Percentiles rank a stretch among this genome's conserved stretches.
Conservation (phyloP, 495 filamentous ascomycete genomes). For the Penicillium manginii region DNA sequence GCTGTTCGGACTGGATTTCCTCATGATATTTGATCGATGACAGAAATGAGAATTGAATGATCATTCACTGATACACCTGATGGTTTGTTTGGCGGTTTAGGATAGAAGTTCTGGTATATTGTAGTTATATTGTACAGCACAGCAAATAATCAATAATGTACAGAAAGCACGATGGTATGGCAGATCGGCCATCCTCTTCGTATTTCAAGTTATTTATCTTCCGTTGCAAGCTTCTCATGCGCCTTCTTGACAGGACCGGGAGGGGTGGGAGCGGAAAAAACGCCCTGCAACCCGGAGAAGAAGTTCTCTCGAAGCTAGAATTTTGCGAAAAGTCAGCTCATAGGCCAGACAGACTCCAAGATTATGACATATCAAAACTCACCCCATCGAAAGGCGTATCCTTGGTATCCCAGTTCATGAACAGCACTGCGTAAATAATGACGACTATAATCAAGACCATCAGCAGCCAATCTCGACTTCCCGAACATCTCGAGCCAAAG, state of each 20-base stretch:
- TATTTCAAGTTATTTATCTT: slow-evolving; percentile 5
- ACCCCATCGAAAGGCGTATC: slow-evolving; percentile 64
- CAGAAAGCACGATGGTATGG: neutral
- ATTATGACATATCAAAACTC: slow-evolving; percentile 17
- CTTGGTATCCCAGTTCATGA: slow-evolving; percentile 73
- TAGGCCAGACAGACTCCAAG: neutral
- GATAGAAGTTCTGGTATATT: neutral
- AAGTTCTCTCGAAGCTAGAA: slow-evolving; percentile 43
- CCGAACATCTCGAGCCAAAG: too few relatives aligned
- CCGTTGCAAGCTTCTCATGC: slow-evolving; percentile 23
- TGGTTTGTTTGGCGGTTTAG: neutral
- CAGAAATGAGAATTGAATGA: slow-evolving; percentile 37
- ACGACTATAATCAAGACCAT: slow-evolving; percentile 53
- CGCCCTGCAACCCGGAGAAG: slow-evolving; percentile 36
- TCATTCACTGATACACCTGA: slow-evolving; percentile 1
- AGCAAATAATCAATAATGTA: slow-evolving; percentile 12
- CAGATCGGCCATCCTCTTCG: neutral
- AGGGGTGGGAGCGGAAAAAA: slow-evolving; percentile 43
- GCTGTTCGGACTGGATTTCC: slow-evolving; percentile 23
- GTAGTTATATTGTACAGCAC: slow-evolving; percentile 1
- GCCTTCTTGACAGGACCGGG: slow-evolving; percentile 32
- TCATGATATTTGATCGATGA: slow-evolving; percentile 31
- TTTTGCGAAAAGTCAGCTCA: too few relatives aligned
- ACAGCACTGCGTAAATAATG: slow-evolving; percentile 71
- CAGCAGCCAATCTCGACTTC: too few relatives aligned